Conservation (phyloP, 257 asterid species). For the Ilex asprella region DNA sequence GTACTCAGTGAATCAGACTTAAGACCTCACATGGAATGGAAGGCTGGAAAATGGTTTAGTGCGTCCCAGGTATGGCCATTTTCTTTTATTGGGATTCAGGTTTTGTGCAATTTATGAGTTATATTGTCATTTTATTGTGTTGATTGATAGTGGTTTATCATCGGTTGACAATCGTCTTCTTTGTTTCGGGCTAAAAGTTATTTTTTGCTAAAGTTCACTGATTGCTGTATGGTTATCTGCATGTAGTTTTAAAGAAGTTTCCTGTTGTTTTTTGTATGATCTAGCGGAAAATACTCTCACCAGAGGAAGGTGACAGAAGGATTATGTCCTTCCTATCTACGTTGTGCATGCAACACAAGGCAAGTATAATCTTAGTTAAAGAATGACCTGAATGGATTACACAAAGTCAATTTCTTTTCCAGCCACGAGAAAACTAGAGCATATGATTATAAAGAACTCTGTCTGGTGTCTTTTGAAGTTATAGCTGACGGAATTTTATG, state of each 20-base stretch:
- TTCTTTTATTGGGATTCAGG: conserved; percentile 1
- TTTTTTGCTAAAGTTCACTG: too few species aligned
- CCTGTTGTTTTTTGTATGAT: conserved; percentile 6
- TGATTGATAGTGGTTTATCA: too few species aligned
- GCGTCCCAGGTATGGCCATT: conserved; percentile 50
- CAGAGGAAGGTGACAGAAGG: conserved; percentile 15
- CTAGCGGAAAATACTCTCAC: conserved; percentile 7
- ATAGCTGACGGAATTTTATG: too few species aligned
- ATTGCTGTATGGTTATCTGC: conserved; percentile 8
- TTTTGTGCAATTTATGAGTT: neutral
- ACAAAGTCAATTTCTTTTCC: conserved; percentile 3
- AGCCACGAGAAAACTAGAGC: neutral
- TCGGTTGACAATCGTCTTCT: neutral
- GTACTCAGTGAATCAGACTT: conserved; percentile 36
- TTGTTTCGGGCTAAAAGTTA: neutral
- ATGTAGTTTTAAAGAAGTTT: conserved; percentile 7
- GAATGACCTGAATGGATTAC: conserved; percentile 9
- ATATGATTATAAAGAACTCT: too few species aligned
- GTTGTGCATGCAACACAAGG: conserved; percentile 25
- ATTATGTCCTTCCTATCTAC: conserved; percentile 16
- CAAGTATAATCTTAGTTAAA: conserved; percentile 18
- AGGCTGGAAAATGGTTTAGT: conserved; percentile 63
- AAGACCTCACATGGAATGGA: conserved; percentile 84
- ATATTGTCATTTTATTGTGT: neutral
- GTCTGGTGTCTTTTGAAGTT: too few species aligned